Evolutionary conservation across 1,284 basidiomycete genomes (phyloP).

Genomic region (Vanrija humicola): DNA sequence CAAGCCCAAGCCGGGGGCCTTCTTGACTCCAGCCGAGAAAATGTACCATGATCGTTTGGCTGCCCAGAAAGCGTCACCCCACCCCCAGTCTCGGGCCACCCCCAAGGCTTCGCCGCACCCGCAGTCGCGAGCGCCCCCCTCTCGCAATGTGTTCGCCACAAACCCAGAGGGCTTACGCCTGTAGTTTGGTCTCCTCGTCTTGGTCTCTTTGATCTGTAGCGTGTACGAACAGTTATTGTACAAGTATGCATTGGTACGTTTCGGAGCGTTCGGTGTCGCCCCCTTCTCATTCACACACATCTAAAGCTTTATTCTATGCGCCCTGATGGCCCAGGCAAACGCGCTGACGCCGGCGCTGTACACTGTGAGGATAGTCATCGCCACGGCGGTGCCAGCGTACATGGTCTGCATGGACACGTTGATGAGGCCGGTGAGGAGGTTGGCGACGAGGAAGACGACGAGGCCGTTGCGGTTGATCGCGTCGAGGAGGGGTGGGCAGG

Average conservation of each 20-base stretch:
- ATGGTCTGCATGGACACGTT: slow-evolving; percentile 81
- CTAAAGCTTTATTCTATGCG: slow-evolving; percentile 11
- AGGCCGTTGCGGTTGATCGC: slow-evolving; percentile 80
- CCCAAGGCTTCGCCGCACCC: too few species aligned
- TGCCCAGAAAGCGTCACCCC: not conserved
- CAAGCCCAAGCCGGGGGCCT: too few species aligned
- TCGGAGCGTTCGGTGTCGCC: too few species aligned
- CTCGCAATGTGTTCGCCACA: too few species aligned
- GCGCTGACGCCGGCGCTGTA: slow-evolving; percentile 63
- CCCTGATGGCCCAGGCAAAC: slow-evolving; percentile 56
- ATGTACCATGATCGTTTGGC: not conserved
- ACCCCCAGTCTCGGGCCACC: too few species aligned
- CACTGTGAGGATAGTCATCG: slow-evolving; percentile 61
- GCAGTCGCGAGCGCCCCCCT: too few species aligned
- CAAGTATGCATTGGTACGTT: not conserved
- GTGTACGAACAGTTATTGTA: not conserved
- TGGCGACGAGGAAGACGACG: slow-evolving; percentile 77
- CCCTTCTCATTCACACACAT: not conserved
- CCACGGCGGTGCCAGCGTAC: slow-evolving; percentile 55
- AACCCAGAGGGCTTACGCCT: too few species aligned
- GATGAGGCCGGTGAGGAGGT: slow-evolving; percentile 77
- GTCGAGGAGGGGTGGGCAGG: slow-evolving; percentile 63
- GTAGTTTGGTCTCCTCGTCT: too few species aligned
- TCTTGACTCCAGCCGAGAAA: too few species aligned
- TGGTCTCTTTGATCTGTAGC: too few species aligned